Conservation (phyloP, 2,329 filamentous ascomycete genomes). For the Fusarium illudens region DNA sequence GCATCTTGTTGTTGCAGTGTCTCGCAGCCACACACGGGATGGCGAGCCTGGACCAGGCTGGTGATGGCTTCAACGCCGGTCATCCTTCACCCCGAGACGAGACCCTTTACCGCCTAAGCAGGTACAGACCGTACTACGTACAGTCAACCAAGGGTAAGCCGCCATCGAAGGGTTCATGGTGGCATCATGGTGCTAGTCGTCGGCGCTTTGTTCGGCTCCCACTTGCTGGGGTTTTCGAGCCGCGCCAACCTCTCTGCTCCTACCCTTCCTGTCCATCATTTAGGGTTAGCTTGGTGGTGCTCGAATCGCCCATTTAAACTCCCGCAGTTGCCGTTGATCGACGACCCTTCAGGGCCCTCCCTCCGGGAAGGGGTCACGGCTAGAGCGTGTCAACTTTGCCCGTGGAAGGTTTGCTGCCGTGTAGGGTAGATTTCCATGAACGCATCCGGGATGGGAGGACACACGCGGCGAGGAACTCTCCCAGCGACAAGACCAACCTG, state of each 20-base stretch:
- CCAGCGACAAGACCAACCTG: too few relatives aligned
- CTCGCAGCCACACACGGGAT: not conserved
- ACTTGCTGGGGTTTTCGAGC: constrained; percentile 10
- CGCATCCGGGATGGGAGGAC: not conserved
- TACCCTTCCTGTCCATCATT: not conserved
- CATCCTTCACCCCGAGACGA: constrained; percentile 12
- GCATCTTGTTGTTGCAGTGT: not conserved
- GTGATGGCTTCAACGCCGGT: constrained; percentile 25
- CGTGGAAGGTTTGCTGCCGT: not conserved
- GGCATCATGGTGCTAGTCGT: constrained; percentile 7
- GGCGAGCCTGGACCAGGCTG: constrained; percentile 4
- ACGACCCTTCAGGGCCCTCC: not conserved
- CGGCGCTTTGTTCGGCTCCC: constrained; percentile 36
- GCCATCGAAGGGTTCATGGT: not conserved
- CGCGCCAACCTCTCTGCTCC: constrained; percentile 19
- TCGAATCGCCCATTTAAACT: constrained; percentile 14
- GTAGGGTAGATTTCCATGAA: not conserved
- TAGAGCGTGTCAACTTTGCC: not conserved
- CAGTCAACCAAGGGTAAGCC: not conserved
- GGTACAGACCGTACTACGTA: too few relatives aligned
- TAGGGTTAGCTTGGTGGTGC: constrained; percentile 7
- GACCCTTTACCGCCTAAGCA: constrained; percentile 2
- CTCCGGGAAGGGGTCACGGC: not conserved
- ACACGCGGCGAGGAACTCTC: not conserved
- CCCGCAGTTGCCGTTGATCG: constrained; percentile 32